phyloP scores from a whole-genome alignment of 2,329 filamentous ascomycete genomes.

The Neofusicoccum ribis region DNA sequence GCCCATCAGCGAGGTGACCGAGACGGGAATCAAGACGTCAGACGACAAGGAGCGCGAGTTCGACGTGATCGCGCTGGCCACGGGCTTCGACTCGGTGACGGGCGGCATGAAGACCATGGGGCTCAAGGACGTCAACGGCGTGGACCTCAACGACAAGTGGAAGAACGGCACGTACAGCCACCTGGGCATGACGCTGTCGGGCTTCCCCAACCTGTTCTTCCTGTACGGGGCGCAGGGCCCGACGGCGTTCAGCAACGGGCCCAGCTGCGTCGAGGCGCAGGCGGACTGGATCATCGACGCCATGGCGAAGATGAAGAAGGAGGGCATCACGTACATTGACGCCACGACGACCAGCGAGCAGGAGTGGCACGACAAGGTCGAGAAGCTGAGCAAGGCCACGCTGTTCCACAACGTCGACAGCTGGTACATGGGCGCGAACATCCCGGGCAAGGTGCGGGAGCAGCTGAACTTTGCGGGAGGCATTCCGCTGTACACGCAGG shows the following conservation, averaged over 20 bases:
- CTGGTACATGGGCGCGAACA: slow-evolving; percentile 49
- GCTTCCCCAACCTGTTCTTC: slow-evolving; percentile 43
- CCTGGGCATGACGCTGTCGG: slow-evolving; percentile 44
- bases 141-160: slow-evolving; percentile 43
- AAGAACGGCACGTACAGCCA: slow-evolving; percentile 43
- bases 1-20: slow-evolving; percentile 41
- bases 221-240: slow-evolving; percentile 47
- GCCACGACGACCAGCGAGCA: slow-evolving; percentile 40
- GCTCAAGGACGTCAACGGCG: slow-evolving; percentile 38
- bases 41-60: slow-evolving; percentile 45
- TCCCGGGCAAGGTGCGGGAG: slow-evolving; percentile 48
- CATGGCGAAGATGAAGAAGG: slow-evolving; percentile 32
- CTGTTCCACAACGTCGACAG: slow-evolving; percentile 43
- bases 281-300: slow-evolving; percentile 41
- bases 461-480: slow-evolving; percentile 48
- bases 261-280: slow-evolving; percentile 43
- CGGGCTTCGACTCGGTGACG: slow-evolving; percentile 49
- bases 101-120: slow-evolving; percentile 45
- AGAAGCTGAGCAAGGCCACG: slow-evolving; percentile 43
- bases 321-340: slow-evolving; percentile 36
- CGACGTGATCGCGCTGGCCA: slow-evolving; percentile 47
- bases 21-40: slow-evolving; percentile 41
- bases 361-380: slow-evolving; percentile 42
- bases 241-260: slow-evolving; percentile 45
- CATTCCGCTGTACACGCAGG: slow-evolving; percentile 41